Conservation (phyloP, 495 filamentous ascomycete genomes). For the Usnea hakonensis region DNA sequence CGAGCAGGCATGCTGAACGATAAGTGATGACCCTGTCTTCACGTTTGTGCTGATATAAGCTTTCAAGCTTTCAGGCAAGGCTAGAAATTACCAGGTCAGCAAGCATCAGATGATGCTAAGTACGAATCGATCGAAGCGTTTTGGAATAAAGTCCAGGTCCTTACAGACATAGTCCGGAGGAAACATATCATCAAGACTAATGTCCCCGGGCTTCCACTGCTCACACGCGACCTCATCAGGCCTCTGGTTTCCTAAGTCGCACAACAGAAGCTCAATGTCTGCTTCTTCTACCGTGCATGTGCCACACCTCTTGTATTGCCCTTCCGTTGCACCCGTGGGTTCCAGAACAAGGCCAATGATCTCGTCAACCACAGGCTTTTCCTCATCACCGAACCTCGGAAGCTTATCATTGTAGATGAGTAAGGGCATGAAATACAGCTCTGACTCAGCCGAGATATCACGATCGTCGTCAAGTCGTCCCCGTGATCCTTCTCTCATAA, state of each 20-base stretch:
- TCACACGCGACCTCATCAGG: neutral
- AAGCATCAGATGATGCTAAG: neutral
- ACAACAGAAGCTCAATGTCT: neutral
- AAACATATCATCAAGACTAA: too few species aligned
- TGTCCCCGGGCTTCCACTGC: too few species aligned
- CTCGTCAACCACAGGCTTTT: neutral
- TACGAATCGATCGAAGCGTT: neutral
- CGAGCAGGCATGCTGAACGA: too few species aligned
- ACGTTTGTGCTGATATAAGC: too few species aligned
- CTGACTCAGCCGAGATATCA: neutral
- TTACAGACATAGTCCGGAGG: neutral
- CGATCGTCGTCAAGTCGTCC: conserved; percentile 2
- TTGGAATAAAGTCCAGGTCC: neutral
- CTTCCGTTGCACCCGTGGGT: neutral
- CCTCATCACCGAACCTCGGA: neutral
- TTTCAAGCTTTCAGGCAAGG: too few species aligned
- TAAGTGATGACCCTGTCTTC: too few species aligned
- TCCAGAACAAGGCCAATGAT: conserved; percentile 1
- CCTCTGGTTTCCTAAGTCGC: neutral
- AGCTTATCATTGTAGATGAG: neutral
- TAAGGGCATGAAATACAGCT: conserved; percentile 3
- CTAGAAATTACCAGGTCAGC: too few species aligned
- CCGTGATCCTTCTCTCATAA: neutral
- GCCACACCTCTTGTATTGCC: conserved; percentile 3
- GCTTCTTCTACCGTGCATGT: neutral